Conservation (phyloP, 805 yeast genomes). For the Sugiyamaella boreocaroliniensis region DNA sequence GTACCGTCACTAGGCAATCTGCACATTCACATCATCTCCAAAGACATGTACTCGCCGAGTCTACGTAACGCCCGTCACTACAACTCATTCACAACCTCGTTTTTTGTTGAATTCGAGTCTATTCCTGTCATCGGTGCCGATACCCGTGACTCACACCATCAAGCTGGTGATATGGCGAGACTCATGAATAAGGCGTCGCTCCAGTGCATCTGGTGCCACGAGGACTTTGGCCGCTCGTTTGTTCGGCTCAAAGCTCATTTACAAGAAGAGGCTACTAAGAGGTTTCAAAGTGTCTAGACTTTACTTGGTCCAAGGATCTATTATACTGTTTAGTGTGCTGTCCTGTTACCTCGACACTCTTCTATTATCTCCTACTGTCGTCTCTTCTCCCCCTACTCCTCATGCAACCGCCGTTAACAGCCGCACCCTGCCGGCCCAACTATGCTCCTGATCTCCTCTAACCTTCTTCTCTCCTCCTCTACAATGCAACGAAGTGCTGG, state of each 20-base stretch:
- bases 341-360: too few species aligned
- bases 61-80: slow-evolving; percentile 62
- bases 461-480: not conserved
- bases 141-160: slow-evolving; percentile 24
- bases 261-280: slow-evolving; percentile 26
- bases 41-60: slow-evolving; percentile 48
- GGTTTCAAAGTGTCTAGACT: not conserved
- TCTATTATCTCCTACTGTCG: too few species aligned
- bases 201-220: slow-evolving; percentile 38
- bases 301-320: too few species aligned
- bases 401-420: too few species aligned
- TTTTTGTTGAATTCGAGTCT: slow-evolving; percentile 51
- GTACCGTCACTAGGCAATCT: slow-evolving; percentile 63
- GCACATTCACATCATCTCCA: slow-evolving; percentile 67
- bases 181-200: slow-evolving; percentile 32
- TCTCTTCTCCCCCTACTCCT: too few species aligned
- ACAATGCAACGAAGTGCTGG: not conserved
- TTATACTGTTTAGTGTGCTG: too few species aligned
- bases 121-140: slow-evolving; percentile 34
- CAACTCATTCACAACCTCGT: slow-evolving; percentile 60
- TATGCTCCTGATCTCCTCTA: too few species aligned
- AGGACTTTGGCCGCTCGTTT: slow-evolving; percentile 39
- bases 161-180: slow-evolving; percentile 35
- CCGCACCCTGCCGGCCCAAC: too few species aligned
- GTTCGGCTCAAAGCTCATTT: slow-evolving; percentile 39